phyloP scores from a whole-genome alignment of 306 rosid genomes.

The Neltuma alba region DNA sequence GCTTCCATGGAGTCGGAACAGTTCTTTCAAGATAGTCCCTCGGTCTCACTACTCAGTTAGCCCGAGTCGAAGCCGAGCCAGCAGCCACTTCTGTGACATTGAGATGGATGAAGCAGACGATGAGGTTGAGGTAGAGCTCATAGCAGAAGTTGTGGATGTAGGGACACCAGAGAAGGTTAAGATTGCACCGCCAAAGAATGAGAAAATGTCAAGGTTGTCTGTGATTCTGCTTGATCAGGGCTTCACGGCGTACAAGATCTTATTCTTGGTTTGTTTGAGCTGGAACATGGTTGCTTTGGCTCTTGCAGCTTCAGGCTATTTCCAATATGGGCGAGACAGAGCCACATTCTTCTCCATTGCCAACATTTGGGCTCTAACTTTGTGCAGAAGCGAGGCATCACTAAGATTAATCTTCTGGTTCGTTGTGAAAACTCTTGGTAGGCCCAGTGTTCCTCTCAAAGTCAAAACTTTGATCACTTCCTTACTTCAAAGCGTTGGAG shows the following conservation, averaged over 20 bases:
- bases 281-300: slow-evolving; percentile 50
- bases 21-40: slow-evolving; percentile 40
- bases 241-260: slow-evolving; percentile 62
- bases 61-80: slow-evolving; percentile 38
- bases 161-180: slow-evolving; percentile 32
- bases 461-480: slow-evolving; percentile 61
- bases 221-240: slow-evolving; percentile 70
- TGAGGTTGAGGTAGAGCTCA: slow-evolving; percentile 35
- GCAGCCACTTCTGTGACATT: slow-evolving; percentile 60
- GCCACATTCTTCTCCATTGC: slow-evolving; percentile 65
- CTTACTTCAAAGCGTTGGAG: slow-evolving; percentile 74
- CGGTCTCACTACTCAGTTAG: slow-evolving; percentile 17
- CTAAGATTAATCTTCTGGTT: slow-evolving; percentile 56
- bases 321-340: slow-evolving; percentile 50
- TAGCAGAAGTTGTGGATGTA: slow-evolving; percentile 25
- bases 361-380: slow-evolving; percentile 59
- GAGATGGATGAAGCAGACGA: slow-evolving; percentile 12
- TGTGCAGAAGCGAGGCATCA: slow-evolving; percentile 62
- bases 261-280: slow-evolving; percentile 50
- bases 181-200: not conserved
- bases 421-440: slow-evolving; percentile 52
- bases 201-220: slow-evolving; percentile 40
- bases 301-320: slow-evolving; percentile 52
- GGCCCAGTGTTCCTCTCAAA: slow-evolving; percentile 51
- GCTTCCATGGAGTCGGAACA: slow-evolving; percentile 51